Evolutionary conservation across 2,329 filamentous ascomycete genomes (phyloP).

Genomic region (Tolypocladium ovalisporum): DNA sequence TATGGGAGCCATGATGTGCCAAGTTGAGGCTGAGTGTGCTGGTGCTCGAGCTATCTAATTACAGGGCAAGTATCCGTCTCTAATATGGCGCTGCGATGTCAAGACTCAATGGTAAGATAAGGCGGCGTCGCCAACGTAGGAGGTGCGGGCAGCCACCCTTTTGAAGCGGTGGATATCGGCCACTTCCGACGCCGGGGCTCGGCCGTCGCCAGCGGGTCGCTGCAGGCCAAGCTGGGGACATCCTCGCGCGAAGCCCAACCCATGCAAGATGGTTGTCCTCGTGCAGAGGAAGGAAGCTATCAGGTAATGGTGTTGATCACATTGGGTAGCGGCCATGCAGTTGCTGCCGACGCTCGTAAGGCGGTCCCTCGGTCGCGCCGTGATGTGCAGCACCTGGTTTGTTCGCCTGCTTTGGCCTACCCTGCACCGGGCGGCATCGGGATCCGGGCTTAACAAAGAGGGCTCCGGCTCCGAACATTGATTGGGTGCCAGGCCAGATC

Average conservation of each 20-base stretch:
- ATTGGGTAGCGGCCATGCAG: not conserved
- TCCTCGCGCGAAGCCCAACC: not conserved
- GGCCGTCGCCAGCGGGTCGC: not conserved
- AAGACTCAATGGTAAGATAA: not conserved
- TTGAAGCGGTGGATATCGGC: slow-evolving; percentile 1
- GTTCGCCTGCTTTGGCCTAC: not conserved
- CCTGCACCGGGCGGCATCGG: not conserved
- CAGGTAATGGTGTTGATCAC: not conserved
- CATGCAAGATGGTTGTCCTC: not conserved
- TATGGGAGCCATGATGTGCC: slow-evolving; percentile 21
- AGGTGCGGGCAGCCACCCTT: not conserved
- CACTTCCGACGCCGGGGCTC: slow-evolving; percentile 4
- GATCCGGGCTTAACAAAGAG: not conserved
- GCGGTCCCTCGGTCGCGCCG: not conserved
- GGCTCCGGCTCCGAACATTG: not conserved
- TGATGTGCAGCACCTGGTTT: not conserved
- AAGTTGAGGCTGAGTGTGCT: not conserved
- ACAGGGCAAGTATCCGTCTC: not conserved
- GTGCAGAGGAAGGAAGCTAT: not conserved
- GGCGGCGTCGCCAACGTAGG: not conserved
- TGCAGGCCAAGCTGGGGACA: not conserved
- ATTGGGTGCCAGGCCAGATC: not conserved
- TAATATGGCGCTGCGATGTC: not conserved
- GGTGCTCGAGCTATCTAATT: not conserved
- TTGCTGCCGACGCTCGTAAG: not conserved